phyloP scores from a whole-genome alignment of 2,329 filamentous ascomycete genomes.

The Leptographium wingfieldii region DNA sequence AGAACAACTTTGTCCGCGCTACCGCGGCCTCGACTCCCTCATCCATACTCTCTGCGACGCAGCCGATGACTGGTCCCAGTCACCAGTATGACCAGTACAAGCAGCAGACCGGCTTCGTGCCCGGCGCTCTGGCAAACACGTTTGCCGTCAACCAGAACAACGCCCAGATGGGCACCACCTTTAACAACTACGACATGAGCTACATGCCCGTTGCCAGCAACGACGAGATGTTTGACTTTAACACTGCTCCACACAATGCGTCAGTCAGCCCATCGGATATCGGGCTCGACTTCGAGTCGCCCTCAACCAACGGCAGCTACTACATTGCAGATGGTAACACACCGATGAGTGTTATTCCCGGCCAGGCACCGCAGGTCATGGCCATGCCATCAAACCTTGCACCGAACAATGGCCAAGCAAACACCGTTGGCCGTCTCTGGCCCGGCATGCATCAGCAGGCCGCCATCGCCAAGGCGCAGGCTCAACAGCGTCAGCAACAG shows the following conservation, averaged over 20 bases:
- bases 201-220: slow-evolving; percentile 42
- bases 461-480: slow-evolving; percentile 60
- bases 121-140: slow-evolving; percentile 68
- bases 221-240: slow-evolving; percentile 62
- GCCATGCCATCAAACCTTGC: slow-evolving; percentile 32
- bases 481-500: slow-evolving; percentile 55
- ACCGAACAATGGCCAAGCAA: slow-evolving; percentile 31
- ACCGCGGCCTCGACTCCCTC: slow-evolving; percentile 26
- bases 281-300: slow-evolving; percentile 57
- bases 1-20: slow-evolving; percentile 38
- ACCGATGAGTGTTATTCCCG: slow-evolving; percentile 45
- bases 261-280: slow-evolving; percentile 49
- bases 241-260: slow-evolving; percentile 48
- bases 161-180: slow-evolving; percentile 37
- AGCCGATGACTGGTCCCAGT: slow-evolving; percentile 65
- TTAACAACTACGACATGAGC: slow-evolving; percentile 31
- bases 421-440: slow-evolving; percentile 62
- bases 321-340: not conserved
- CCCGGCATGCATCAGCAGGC: slow-evolving; percentile 91
- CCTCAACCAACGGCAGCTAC: slow-evolving; percentile 38
- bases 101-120: slow-evolving; percentile 87
- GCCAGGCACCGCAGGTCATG: slow-evolving; percentile 43
- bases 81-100: slow-evolving; percentile 93
- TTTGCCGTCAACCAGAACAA: slow-evolving; percentile 60
- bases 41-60: slow-evolving; percentile 36